phyloP scores from a whole-genome alignment of 441 rosid genomes.

The Corymbia calophylla region DNA sequence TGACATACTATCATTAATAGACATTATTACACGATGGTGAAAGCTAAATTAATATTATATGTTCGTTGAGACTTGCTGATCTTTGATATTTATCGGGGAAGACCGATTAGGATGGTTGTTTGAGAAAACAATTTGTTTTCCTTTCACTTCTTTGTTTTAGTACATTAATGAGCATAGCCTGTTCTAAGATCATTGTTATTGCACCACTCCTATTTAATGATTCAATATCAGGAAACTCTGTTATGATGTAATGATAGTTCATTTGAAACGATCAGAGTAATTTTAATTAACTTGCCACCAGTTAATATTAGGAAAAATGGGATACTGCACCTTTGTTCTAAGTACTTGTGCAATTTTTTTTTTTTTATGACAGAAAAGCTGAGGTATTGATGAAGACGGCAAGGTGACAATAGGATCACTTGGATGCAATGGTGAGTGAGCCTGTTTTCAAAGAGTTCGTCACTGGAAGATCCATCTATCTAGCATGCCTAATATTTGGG shows the following conservation, averaged over 20 bases:
- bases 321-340: background rate
- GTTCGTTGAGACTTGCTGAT: background rate
- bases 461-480: background rate
- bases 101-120: background rate
- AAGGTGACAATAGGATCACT: background rate
- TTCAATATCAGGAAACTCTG: background rate
- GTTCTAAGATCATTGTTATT: background rate
- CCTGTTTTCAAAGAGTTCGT: background rate
- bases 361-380: background rate
- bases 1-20: background rate
- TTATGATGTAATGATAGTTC: background rate
- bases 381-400: background rate
- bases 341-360: background rate
- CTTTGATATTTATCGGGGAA: background rate
- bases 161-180: background rate
- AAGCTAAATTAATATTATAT: background rate
- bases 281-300: background rate
- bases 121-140: background rate
- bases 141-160: background rate
- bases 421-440: background rate
- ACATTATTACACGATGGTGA: background rate
- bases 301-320: background rate
- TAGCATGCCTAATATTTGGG: background rate
- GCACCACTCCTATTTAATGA: background rate
- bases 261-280: background rate